Percentiles rank a stretch among this genome's conserved stretches.
Conservation (phyloP, 2,329 filamentous ascomycete genomes). For the Colletotrichum coccodes region DNA sequence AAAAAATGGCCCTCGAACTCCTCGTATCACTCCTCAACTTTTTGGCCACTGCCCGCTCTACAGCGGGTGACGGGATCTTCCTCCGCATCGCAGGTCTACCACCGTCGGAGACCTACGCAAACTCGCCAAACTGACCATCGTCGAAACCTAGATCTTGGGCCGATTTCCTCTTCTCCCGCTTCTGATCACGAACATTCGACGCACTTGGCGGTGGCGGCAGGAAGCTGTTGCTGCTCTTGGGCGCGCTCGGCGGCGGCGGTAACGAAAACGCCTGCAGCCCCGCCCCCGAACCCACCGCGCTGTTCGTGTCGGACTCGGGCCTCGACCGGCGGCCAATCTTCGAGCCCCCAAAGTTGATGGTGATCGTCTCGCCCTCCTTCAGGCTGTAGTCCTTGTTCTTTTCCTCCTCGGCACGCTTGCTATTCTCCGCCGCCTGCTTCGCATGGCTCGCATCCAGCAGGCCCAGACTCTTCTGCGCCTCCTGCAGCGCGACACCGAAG, state of each 20-base stretch:
- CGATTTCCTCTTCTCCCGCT: constrained; percentile 63
- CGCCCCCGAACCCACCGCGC: constrained; percentile 31
- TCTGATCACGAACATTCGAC: constrained; percentile 69
- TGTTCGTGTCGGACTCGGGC: constrained; percentile 43
- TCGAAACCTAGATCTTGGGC: constrained; percentile 81
- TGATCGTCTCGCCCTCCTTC: constrained; percentile 91
- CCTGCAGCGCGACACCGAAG: constrained; percentile 82
- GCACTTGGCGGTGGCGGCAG: constrained; percentile 74
- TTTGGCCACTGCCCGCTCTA: background rate
- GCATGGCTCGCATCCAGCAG: constrained; percentile 58
- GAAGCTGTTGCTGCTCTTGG: constrained; percentile 45
- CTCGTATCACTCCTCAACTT: constrained; percentile 4
- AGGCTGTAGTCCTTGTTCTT: constrained; percentile 82
- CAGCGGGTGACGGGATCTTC: background rate
- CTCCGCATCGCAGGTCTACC: background rate
- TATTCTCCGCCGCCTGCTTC: constrained; percentile 46
- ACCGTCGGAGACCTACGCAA: constrained; percentile 58
- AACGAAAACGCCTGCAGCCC: constrained; percentile 73
- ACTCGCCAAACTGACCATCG: constrained; percentile 89
- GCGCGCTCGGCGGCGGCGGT: constrained; percentile 71
- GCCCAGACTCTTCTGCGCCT: constrained; percentile 76
- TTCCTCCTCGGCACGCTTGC: constrained; percentile 50
- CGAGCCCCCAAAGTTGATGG: constrained; percentile 74
- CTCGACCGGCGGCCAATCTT: constrained; percentile 57
- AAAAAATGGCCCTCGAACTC: background rate